phyloP scores from a whole-genome alignment of 192 early-diverging fungal genomes.

The Pilobolus umbonatus region DNA sequence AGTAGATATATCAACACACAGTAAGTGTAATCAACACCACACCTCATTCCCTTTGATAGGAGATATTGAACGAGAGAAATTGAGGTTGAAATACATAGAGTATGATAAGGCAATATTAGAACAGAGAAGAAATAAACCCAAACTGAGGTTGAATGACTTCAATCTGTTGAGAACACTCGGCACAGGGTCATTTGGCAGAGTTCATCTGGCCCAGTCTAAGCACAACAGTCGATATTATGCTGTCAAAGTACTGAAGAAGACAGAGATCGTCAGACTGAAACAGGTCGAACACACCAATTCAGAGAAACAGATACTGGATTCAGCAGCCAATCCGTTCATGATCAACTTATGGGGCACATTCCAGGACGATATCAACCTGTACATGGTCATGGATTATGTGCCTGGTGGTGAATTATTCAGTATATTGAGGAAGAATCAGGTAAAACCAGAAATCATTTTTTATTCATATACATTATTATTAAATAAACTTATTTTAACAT shows the following conservation, averaged over 20 bases:
- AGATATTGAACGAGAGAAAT: conserved; percentile 6
- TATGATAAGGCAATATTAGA: conserved; percentile 6
- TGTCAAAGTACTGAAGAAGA: conserved; percentile 82
- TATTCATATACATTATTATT: not conserved
- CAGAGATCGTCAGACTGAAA: conserved; percentile 77
- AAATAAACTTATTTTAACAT: not conserved
- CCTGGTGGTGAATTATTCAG: conserved; percentile 95
- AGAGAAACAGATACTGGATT: conserved; percentile 69
- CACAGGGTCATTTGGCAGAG: conserved; percentile 95
- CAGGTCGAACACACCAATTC: conserved; percentile 86
- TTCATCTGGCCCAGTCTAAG: conserved; percentile 78
- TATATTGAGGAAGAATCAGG: conserved; percentile 80
- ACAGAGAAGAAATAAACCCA: conserved; percentile 8
- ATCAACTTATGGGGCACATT: conserved; percentile 85
- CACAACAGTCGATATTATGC: conserved; percentile 67
- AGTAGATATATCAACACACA: not conserved
- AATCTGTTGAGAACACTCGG: conserved; percentile 47
- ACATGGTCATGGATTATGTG: conserved; percentile 95
- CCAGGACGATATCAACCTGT: conserved; percentile 88
- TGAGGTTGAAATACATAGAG: not conserved
- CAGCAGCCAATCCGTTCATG: conserved; percentile 69
- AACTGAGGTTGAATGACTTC: conserved; percentile 8
- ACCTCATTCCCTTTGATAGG: not conserved
- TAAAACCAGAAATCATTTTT: not conserved
- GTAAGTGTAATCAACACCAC: not conserved